Evolutionary conservation across 495 filamentous ascomycete species (phyloP).

Genomic region (Lophium mytilinum): DNA sequence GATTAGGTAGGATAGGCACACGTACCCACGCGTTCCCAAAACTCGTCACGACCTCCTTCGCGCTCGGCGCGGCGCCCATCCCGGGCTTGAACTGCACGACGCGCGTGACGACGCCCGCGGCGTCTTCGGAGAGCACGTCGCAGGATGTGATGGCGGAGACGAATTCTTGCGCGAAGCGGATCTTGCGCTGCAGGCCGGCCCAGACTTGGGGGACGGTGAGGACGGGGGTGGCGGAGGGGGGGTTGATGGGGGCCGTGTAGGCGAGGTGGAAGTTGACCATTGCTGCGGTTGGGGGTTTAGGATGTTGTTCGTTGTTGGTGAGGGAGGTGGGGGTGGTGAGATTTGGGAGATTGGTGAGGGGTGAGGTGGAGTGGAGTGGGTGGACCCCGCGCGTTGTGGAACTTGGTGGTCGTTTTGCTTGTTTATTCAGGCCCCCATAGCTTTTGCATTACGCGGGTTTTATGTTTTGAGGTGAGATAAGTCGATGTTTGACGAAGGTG

Average conservation of each 20-base stretch:
- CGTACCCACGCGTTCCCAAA: conserved; percentile 27
- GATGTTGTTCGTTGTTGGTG: too few relatives aligned
- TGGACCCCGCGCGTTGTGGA: too few relatives aligned
- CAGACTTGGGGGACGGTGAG: conserved; percentile 43
- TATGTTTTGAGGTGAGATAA: too few relatives aligned
- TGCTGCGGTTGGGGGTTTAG: too few relatives aligned
- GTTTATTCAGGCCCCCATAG: too few relatives aligned
- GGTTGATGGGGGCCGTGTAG: conserved; percentile 48
- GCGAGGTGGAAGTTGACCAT: conserved; percentile 40
- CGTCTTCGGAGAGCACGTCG: conserved; percentile 34
- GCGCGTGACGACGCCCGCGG: conserved; percentile 13
- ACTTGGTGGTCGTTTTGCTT: too few relatives aligned
- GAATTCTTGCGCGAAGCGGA: conserved; percentile 44
- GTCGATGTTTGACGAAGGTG: too few relatives aligned
- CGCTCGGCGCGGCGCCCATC: conserved; percentile 1
- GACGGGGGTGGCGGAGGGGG: conserved; percentile 33
- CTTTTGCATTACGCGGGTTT: too few relatives aligned
- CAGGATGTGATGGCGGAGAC: conserved; percentile 41
- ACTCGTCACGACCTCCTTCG: conserved; percentile 20
- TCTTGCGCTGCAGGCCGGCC: conserved; percentile 44
- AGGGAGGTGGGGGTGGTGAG: too few relatives aligned
- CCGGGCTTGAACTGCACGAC: conserved; percentile 13
- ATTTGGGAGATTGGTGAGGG: too few relatives aligned
- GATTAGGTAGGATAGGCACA: too few relatives aligned
- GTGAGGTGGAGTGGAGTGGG: too few relatives aligned